phyloP scores from a whole-genome alignment of 1,284 basidiomycete species.

The Erythrobasidium hasegawianum region DNA sequence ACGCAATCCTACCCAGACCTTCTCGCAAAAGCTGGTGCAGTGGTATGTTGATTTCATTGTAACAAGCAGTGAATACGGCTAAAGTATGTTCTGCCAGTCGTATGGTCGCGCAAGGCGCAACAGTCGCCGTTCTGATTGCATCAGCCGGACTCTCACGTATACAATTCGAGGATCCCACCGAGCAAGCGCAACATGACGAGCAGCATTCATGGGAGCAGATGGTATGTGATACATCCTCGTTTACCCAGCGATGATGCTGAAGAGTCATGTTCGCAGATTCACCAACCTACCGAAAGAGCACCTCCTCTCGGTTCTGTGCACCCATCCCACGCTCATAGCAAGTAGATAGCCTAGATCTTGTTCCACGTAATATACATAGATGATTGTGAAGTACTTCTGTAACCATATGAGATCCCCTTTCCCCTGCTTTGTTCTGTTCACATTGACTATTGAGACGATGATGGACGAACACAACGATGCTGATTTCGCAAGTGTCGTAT shows the following conservation, averaged over 20 bases:
- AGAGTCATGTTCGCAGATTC: no score
- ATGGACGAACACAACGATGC: conserved; percentile 29
- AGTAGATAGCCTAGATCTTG: background rate
- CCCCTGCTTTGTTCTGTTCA: no score
- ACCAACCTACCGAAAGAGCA: conserved; percentile 11
- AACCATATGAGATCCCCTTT: no score
- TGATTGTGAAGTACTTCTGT: background rate
- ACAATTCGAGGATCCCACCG: conserved; percentile 19
- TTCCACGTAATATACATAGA: background rate
- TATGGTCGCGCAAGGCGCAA: conserved; percentile 37
- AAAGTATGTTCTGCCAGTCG: background rate
- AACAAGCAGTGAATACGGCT: background rate
- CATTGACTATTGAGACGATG: conserved; percentile 2
- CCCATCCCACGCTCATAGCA: conserved; percentile 8
- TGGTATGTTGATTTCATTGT: background rate
- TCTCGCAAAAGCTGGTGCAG: conserved; percentile 34
- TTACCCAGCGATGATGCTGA: no score
- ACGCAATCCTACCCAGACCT: conserved; percentile 33
- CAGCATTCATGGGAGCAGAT: conserved; percentile 24
- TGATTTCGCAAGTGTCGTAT: conserved; percentile 26
- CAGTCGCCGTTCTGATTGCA: conserved; percentile 36
- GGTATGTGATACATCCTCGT: conserved; percentile 9
- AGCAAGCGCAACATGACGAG: conserved; percentile 11
- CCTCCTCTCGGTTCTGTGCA: conserved; percentile 26
- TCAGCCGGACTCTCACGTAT: conserved; percentile 32